These are phyloP conservation scores for Eimeria sp. DNA, from an alignment of 169 alveolate genomes.

Conservation along the genomic window DNA sequence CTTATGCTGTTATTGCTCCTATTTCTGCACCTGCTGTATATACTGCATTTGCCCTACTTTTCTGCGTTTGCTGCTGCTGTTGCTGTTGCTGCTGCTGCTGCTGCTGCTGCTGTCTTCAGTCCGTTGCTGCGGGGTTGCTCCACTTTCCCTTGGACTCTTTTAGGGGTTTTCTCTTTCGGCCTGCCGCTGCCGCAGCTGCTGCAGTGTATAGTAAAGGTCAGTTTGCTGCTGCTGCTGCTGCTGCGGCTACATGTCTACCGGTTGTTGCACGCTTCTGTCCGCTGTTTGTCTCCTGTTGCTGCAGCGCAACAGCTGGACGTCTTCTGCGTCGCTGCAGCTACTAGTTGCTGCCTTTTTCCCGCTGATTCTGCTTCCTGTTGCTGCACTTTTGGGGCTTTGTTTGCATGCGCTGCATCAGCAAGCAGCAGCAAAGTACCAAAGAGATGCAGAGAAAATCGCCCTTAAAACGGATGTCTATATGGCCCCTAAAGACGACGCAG, in stretches of 20 bases:
- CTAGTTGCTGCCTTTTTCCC: background rate
- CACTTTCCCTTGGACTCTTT: background rate
- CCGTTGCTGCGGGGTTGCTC: no score
- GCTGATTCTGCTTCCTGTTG: background rate
- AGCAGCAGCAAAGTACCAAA: background rate
- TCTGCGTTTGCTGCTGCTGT: no score
- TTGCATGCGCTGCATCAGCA: constrained; percentile 21
- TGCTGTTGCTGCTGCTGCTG: no score
- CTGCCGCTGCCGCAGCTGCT: constrained; percentile 10
- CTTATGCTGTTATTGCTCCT: no score
- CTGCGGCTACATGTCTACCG: no score
- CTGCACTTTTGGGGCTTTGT: background rate
- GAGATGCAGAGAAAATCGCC: background rate
- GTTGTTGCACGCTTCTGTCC: background rate
- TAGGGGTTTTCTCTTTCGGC: constrained; percentile 14
- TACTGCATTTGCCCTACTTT: no score
- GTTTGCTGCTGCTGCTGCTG: background rate
- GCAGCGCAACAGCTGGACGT: background rate
- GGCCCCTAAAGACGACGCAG: background rate
- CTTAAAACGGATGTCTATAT: background rate
- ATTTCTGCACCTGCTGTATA: no score
- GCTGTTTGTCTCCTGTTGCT: background rate
- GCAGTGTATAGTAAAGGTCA: background rate
- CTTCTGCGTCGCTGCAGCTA: background rate
- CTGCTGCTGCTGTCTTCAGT: no score